Conservation (phyloP, 2,329 filamentous ascomycete species). For the Fusarium nodosum region DNA sequence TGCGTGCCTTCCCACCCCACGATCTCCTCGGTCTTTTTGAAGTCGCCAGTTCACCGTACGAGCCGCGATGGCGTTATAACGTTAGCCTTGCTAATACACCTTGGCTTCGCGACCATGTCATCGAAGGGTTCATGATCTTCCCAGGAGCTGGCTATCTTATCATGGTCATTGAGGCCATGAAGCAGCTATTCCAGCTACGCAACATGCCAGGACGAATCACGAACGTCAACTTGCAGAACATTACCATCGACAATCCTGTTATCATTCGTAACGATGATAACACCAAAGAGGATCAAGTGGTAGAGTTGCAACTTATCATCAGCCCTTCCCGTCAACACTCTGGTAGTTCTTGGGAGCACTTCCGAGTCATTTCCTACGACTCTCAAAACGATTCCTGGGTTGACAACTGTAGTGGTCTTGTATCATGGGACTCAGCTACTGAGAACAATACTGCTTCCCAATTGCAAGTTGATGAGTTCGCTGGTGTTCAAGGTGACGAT, state of each 20-base stretch:
- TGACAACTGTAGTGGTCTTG: slow-evolving; percentile 17
- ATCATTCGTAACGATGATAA: slow-evolving; percentile 18
- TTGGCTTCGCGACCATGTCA: slow-evolving; percentile 29
- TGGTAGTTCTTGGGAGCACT: slow-evolving; percentile 21
- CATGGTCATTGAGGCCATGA: slow-evolving; percentile 32
- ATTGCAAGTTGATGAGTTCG: background rate
- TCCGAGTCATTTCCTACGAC: slow-evolving; percentile 7
- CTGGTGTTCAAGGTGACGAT: background rate
- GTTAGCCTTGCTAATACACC: slow-evolving; percentile 15
- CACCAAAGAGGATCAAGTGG: slow-evolving; percentile 10
- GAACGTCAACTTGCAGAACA: slow-evolving; percentile 22
- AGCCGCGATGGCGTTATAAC: slow-evolving; percentile 21
- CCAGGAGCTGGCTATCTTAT: slow-evolving; percentile 19
- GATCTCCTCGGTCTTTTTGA: slow-evolving; percentile 24
- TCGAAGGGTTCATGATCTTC: slow-evolving; percentile 27
- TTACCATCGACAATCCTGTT: slow-evolving; percentile 7
- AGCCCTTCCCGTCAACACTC: slow-evolving; percentile 14
- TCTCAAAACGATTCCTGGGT: slow-evolving; percentile 11
- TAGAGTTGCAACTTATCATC: slow-evolving; percentile 24
- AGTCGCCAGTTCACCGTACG: background rate
- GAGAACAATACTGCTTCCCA: background rate
- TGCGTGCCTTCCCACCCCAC: slow-evolving; percentile 16
- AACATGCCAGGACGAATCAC: slow-evolving; percentile 16
- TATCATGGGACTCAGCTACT: slow-evolving; percentile 6
- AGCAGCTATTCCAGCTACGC: slow-evolving; percentile 21